Evolutionary conservation across 208 protist species (phyloP).

Genomic region (Trypanosoma avium): DNA sequence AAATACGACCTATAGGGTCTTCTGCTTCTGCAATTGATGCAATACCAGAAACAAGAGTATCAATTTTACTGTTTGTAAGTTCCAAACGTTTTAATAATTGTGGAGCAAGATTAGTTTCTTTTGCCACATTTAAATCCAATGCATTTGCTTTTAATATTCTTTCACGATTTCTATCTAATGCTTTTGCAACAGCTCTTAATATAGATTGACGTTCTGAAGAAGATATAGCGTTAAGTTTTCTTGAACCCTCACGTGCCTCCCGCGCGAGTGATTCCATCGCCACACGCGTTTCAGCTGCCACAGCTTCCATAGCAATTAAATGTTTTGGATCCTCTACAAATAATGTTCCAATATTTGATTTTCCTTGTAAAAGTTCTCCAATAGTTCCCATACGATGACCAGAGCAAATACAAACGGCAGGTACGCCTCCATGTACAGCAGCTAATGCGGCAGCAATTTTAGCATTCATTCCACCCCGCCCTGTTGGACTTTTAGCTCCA

Average conservation of each 20-base stretch:
- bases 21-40: conserved; percentile 36
- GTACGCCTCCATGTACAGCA: conserved; percentile 25
- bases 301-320: conserved; percentile 26
- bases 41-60: conserved; percentile 52
- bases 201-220: conserved; percentile 37
- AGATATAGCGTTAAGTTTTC: conserved; percentile 36
- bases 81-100: conserved; percentile 60
- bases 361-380: conserved; percentile 24
- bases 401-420: conserved; percentile 31
- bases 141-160: conserved; percentile 74
- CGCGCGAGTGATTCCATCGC: conserved; percentile 40
- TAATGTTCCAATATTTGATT: conserved; percentile 28
- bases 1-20: conserved; percentile 58
- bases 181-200: conserved; percentile 54
- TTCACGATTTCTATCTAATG: conserved; percentile 35
- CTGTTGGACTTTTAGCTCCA: conserved; percentile 22
- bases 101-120: conserved; percentile 31
- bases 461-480: conserved; percentile 36
- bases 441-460: conserved; percentile 33
- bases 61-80: conserved; percentile 62
- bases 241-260: conserved; percentile 55
- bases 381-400: conserved; percentile 26
- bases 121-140: conserved; percentile 53
- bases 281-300: conserved; percentile 11
- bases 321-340: conserved; percentile 23